Evolutionary conservation across 2,329 filamentous ascomycete genomes (phyloP), one percentile per base, ranked within the genome.

Genomic region (Chaetoscypha palmicola): DNA sequence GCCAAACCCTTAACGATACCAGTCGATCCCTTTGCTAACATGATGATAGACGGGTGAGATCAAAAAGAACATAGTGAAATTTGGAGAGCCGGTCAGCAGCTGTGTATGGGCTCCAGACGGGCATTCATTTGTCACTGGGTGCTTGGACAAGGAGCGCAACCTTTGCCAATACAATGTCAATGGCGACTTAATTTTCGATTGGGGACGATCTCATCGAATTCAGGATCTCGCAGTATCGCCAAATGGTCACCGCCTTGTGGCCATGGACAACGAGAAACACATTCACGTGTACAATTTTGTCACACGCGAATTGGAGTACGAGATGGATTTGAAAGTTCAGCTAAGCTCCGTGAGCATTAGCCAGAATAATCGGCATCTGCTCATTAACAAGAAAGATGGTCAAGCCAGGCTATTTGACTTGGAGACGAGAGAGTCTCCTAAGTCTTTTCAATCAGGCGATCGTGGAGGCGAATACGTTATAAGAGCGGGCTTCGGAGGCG

Each of bases 91-190:
- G 0, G 86, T 94, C 28, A 94, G 86, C 35, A 82, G 85, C 45
- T 94, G 89, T 47, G 84, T 86, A n/a, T 98, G 92, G 91, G 76
- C 85, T 4, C 76, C 81, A 1, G 84, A 94, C 58, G 83, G 83
- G 32, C 69, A 79, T 49, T 80, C 78, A 0, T 90, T 97, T 55
- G 76, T 95, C 32, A 81, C 90, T 1, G 87, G 85, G 3, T 83
- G 84, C 7, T 75, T 94, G 23, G 84, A 90, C 54, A 76, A 74
- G 45, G 69, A 69, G 8, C 71, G 73, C 19, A 77, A 84, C 31
- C 66, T 95, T 12, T 80, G 79, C 41, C 79, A 86, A 40, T 92
- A 85, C 78, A 77, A 78, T 53, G 64, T 83, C 4, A 66, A 73
- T 2, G 83, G 83, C 16, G 71, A 80, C 10, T 68, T 71, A 37